phyloP scores from a whole-genome alignment of 129 eudicot genomes.

The Flaveria ramosissima region DNA sequence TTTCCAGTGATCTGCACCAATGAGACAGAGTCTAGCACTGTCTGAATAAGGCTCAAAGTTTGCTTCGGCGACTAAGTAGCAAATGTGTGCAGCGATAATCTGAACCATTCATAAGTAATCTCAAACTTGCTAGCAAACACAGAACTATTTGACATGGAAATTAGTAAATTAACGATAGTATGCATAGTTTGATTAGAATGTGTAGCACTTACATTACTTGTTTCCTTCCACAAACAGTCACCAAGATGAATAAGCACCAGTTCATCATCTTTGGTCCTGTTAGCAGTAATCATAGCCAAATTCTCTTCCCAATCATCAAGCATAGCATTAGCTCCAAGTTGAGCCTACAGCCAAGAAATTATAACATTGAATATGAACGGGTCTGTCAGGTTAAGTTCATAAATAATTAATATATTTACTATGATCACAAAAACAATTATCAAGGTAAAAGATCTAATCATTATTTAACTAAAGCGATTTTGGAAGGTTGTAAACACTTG shows the following conservation, averaged over 20 bases:
- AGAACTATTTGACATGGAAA: background rate
- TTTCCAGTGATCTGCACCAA: constrained; percentile 93
- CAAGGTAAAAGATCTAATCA: background rate
- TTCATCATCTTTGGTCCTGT: constrained; percentile 92
- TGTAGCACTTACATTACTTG: constrained; percentile 69
- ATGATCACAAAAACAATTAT: background rate
- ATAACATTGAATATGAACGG: background rate
- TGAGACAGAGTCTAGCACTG: constrained; percentile 89
- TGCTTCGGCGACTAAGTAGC: constrained; percentile 96
- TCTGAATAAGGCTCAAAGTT: constrained; percentile 90
- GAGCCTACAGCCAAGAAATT: constrained; percentile 32
- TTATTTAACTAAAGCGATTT: background rate
- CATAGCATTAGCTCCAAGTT: constrained; percentile 69
- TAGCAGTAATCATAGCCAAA: constrained; percentile 91
- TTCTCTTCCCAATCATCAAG: constrained; percentile 96
- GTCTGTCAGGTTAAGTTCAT: background rate
- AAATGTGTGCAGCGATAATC: constrained; percentile 92
- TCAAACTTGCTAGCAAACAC: constrained; percentile 20
- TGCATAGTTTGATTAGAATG: constrained; percentile 10
- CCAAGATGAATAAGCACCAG: constrained; percentile 97
- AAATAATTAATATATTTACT: background rate
- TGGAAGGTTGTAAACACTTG: background rate
- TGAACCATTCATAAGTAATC: constrained; percentile 33
- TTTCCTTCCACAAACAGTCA: constrained; percentile 92
- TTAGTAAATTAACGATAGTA: constrained; percentile 5